These are phyloP conservation scores for Parastagonospora avenae DNA, from an alignment of 2,329 filamentous ascomycete genomes.

Conservation along the genomic window DNA sequence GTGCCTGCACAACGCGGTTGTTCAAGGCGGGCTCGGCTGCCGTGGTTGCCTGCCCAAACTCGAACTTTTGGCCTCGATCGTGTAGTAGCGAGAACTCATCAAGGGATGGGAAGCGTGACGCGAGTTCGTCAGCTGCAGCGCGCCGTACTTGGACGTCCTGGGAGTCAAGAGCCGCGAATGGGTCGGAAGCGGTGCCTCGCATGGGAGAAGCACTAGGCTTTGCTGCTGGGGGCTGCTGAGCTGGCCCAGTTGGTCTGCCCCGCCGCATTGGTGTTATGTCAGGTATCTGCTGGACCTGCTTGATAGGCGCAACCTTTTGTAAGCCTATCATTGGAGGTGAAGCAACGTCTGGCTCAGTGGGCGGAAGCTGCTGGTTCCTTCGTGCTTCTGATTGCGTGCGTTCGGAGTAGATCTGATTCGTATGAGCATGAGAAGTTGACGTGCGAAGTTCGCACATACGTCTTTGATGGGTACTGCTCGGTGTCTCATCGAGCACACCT, in stretches of 20 bases:
- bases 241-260: constrained; percentile 70
- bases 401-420: constrained; percentile 54
- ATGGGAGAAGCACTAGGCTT: constrained; percentile 72
- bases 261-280: constrained; percentile 94
- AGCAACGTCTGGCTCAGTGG: constrained; percentile 58
- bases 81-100: constrained; percentile 92
- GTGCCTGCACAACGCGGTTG: constrained; percentile 72
- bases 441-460: constrained; percentile 54
- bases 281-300: constrained; percentile 75
- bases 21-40: constrained; percentile 58
- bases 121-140: constrained; percentile 75
- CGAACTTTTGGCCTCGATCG: constrained; percentile 81
- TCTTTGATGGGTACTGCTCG: constrained; percentile 86
- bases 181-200: constrained; percentile 74
- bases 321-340: constrained; percentile 74
- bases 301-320: constrained; percentile 75
- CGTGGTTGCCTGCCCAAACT: constrained; percentile 63
- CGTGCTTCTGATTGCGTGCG: constrained; percentile 69
- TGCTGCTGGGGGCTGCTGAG: constrained; percentile 48
- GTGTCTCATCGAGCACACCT: constrained; percentile 87
- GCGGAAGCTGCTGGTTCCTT: constrained; percentile 64
- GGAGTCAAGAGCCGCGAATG: constrained; percentile 87
- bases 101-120: constrained; percentile 83
- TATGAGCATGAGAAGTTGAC: constrained; percentile 23
- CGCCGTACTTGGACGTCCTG: constrained; percentile 56